Percentiles rank a stretch among this genome's conserved stretches.
These are phyloP conservation scores for Sphaerostilbella broomeana DNA, from an alignment of 2,329 filamentous ascomycete species.

Conservation along the genomic window DNA sequence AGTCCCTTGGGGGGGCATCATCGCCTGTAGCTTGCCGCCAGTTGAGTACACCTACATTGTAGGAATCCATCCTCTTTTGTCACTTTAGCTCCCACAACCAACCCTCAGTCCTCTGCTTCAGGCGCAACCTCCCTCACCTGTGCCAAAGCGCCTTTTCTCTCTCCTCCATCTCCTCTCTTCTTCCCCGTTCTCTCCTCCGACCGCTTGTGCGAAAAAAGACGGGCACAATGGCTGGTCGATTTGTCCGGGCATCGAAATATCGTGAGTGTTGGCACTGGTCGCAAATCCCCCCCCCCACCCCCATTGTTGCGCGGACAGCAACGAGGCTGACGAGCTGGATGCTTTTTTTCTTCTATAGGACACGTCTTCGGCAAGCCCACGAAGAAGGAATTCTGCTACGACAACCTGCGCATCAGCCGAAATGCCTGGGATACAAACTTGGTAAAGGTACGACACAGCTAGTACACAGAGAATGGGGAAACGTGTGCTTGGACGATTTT, in stretches of 20 bases:
- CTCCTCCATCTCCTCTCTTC: constrained; percentile 12
- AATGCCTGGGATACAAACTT: constrained; percentile 99
- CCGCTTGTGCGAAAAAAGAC: constrained; percentile 5
- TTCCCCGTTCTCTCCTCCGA: constrained; percentile 15
- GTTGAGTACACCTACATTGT: background rate
- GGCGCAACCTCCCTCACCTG: constrained; percentile 9
- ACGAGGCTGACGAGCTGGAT: constrained; percentile 22
- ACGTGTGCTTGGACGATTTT: too few species aligned
- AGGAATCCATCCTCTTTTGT: background rate
- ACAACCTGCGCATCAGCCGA: constrained; percentile 92
- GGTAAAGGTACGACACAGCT: constrained; percentile 79
- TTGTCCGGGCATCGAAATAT: constrained; percentile 63
- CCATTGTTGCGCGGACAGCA: constrained; percentile 9
- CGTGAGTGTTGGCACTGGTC: constrained; percentile 47
- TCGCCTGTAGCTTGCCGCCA: constrained; percentile 7
- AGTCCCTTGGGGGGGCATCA: constrained; percentile 9
- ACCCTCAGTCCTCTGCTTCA: background rate
- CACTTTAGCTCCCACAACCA: background rate
- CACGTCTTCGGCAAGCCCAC: constrained; percentile 97
- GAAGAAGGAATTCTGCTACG: constrained; percentile 96
- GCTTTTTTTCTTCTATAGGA: constrained; percentile 50
- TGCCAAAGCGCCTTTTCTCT: constrained; percentile 8
- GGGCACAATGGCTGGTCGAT: constrained; percentile 52
- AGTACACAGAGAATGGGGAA: too few species aligned
- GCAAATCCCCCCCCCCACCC: constrained; percentile 21